Base-by-base conservation (phyloP, 805 yeast species). In the Pichia ethanolica region DNA sequence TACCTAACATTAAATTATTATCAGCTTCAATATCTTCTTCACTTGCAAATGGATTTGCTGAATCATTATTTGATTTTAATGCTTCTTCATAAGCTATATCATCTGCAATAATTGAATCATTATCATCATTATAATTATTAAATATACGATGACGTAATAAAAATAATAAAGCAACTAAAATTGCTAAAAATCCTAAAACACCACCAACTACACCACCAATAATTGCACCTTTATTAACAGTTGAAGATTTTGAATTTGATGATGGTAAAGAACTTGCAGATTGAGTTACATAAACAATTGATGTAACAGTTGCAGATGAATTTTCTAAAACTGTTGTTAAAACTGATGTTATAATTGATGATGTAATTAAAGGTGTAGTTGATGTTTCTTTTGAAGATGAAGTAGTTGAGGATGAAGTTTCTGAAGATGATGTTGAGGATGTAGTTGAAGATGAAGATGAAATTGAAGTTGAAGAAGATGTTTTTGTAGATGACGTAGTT, bases 1-100 rank as follows among this genome's bases (percentile, higher is more conserved):
- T 79, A 37, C 95, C 96, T 65, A 86, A 70, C 84, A 86, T 81
- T 80, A 90, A 41, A 56, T 68, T 57, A 56, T 68, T 57, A 12
- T 53, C 55, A n/a, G 54, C 57, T 40, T 64, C 59, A 42, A 74
- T 65, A 27, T 65, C 73, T 56, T 79, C 83, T n/a, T 74, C 72
- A 43, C 75, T 72, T 27, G 78, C 79, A 59, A 84, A 82, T 47
- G 89, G 89, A 59, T 84, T 82, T 39, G 47, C 25, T 11, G 27
- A 20, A 59, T 62, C 51, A 34, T 36, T 40, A 46, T 73, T 73
- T 34, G 83, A 73, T 55, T 78, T 77, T 47, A 79, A 64, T 6
- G 82, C 82, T 52, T 77, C 80, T 55, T 74, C 79, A 57, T 77
- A 78, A 5, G 78, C 83, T 38, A 76, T 71, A 58, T 79, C 84